Conservation (phyloP, 495 filamentous ascomycete genomes). For the Penicillium goetzii region DNA sequence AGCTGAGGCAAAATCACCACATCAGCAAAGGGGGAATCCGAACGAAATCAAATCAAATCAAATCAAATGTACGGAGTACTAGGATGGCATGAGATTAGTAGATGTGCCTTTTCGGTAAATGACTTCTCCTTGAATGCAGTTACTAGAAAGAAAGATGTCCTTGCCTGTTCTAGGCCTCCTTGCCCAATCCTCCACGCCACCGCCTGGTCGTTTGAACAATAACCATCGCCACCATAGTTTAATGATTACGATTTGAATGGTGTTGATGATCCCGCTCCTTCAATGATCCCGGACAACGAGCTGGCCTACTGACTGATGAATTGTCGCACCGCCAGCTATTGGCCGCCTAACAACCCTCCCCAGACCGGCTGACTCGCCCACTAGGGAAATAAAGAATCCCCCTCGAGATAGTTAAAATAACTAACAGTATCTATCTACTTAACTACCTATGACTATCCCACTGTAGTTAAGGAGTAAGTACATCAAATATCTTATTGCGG, state of each 20-base stretch:
- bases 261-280: not conserved
- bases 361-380: constrained; percentile 32
- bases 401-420: not conserved
- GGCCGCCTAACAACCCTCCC: constrained; percentile 20
- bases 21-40: not conserved
- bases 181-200: constrained; percentile 16
- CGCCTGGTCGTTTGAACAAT: constrained; percentile 23
- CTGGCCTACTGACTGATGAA: constrained; percentile 35
- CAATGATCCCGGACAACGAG: constrained; percentile 9
- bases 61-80: not conserved
- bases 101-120: not conserved
- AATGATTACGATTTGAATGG: not conserved
- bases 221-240: constrained; percentile 14
- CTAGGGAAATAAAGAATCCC: constrained; percentile 11
- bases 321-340: constrained; percentile 30
- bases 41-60: not conserved
- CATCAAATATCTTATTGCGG: not conserved
- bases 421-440: not conserved
- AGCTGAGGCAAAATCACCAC: constrained; percentile 9
- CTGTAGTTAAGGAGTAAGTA: not conserved
- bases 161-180: not conserved
- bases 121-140: not conserved
- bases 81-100: not conserved
- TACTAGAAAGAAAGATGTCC: not conserved
- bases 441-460: not conserved